Percentiles rank a stretch among this genome's conserved stretches.
These are phyloP conservation scores for Penicillium alfredii DNA, from an alignment of 495 filamentous ascomycete species.

Conservation along the genomic window DNA sequence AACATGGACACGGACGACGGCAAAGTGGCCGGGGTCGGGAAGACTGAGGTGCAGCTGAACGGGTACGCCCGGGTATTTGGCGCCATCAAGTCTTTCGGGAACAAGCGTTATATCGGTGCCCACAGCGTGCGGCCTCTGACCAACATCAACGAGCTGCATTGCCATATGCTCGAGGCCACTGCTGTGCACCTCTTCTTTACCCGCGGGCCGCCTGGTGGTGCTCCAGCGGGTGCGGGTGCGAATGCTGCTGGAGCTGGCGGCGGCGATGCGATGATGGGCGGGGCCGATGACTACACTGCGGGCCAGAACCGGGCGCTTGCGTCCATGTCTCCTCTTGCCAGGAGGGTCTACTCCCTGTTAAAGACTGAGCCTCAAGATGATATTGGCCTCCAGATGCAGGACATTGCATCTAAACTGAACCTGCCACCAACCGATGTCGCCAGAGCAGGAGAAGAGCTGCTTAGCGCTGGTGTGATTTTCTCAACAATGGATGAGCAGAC, in stretches of 20 bases:
- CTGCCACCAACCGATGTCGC: slow-evolving; percentile 63
- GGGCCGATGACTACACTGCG: slow-evolving; percentile 30
- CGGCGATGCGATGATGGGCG: slow-evolving; percentile 38
- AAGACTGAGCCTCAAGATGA: slow-evolving; percentile 58
- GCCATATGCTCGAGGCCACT: slow-evolving; percentile 82
- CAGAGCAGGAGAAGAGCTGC: slow-evolving; percentile 71
- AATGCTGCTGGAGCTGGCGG: slow-evolving; percentile 18
- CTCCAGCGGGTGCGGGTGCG: slow-evolving; percentile 21
- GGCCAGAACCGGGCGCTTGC: slow-evolving; percentile 34
- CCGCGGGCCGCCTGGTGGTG: slow-evolving; percentile 56
- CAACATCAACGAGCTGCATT: slow-evolving; percentile 87
- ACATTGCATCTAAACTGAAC: slow-evolving; percentile 58
- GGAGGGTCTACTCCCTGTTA: slow-evolving; percentile 62
- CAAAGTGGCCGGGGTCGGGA: slow-evolving; percentile 27
- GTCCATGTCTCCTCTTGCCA: slow-evolving; percentile 49
- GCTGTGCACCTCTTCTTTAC: slow-evolving; percentile 81
- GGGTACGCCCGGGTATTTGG: slow-evolving; percentile 81
- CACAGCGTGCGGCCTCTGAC: slow-evolving; percentile 70
- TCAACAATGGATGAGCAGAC: slow-evolving; percentile 85
- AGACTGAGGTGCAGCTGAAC: slow-evolving; percentile 53
- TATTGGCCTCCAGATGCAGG: slow-evolving; percentile 73
- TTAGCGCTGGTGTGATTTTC: slow-evolving; percentile 68
- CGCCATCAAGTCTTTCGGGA: slow-evolving; percentile 67
- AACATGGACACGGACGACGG: slow-evolving; percentile 43
- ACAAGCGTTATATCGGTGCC: slow-evolving; percentile 73